Evolutionary conservation across 805 yeast species (phyloP).

Genomic region (Cyberlindnera samutprakarnensis): DNA sequence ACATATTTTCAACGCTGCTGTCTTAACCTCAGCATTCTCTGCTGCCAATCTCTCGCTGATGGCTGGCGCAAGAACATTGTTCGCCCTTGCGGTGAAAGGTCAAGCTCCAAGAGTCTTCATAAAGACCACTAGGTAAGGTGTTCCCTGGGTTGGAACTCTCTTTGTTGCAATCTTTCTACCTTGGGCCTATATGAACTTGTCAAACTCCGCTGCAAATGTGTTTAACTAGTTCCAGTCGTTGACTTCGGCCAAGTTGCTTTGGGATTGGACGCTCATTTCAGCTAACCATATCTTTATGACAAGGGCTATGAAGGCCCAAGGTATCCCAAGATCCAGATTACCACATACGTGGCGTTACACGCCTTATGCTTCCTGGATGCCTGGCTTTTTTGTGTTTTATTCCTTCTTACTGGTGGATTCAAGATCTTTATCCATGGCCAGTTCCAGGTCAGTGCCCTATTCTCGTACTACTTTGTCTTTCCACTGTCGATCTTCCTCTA

Average conservation of each 20-base stretch:
- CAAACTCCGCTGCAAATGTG: slow-evolving; percentile 22
- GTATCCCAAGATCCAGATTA: slow-evolving; percentile 11
- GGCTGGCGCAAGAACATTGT: slow-evolving; percentile 25
- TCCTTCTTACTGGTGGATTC: slow-evolving; percentile 30
- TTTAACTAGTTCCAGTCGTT: slow-evolving; percentile 29
- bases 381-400: slow-evolving; percentile 20
- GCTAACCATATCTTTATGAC: slow-evolving; percentile 24
- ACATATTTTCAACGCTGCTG: slow-evolving; percentile 29
- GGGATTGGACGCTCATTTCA: slow-evolving; percentile 26
- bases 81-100: slow-evolving; percentile 28
- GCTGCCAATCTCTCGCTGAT: slow-evolving; percentile 26
- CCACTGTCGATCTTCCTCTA: slow-evolving; percentile 24
- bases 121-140: slow-evolving; percentile 25
- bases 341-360: slow-evolving; percentile 9
- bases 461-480: slow-evolving; percentile 11
- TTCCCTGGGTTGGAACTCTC: slow-evolving; percentile 25
- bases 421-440: slow-evolving; percentile 26
- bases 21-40: slow-evolving; percentile 31
- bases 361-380: slow-evolving; percentile 25
- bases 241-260: slow-evolving; percentile 23
- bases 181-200: slow-evolving; percentile 27
- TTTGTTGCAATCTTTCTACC: slow-evolving; percentile 24
- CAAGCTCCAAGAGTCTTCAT: slow-evolving; percentile 31
- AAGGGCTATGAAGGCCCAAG: slow-evolving; percentile 32
- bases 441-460: slow-evolving; percentile 11